Base-by-base conservation (phyloP, 2,329 filamentous ascomycete genomes). In the Talaromyces sp. region DNA sequence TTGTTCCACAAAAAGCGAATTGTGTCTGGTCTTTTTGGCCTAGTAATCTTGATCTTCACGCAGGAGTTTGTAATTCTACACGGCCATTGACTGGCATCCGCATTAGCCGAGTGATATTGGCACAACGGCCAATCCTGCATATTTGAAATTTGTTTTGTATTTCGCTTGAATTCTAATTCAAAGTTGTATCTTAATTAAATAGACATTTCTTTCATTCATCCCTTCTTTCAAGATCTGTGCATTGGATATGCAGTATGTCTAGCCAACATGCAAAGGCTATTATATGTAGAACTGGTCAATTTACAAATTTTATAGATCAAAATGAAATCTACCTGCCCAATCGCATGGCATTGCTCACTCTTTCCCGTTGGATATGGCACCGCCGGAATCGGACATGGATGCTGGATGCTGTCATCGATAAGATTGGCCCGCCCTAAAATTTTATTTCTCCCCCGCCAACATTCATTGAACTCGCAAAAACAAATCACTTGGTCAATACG, bases 1-100 rank as follows among this genome's bases (percentile, higher is more conserved):
- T 69, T 74, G 61, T 63, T 60, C 53, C 11, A 62, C 55, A 19
- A 32, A 57, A 25, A 55, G 36, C 25, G 22, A 57, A 30, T 53
- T 13, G 28, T 30, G 28, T 53, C 49, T 53, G 49, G 49, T 53
- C 44, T 32, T 30, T 28, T 28, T 27, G 27, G 28, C 28, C 49
- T 30, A 28, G 49, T 47, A 47, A 58, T 58, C 56, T 36, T 44
- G 36, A 53, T 30, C 25, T 53, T 19, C 11, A 28, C 27, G 17
- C 49, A 22, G 25, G 28, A 53, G 49, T 53, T 28, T 53, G 49
- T 30, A 53, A 53, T 53, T 53, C 49, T 28, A 53, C 49, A 30
- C 8, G 27, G 28, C n/a, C 25, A 17, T 30, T 30, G 49, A 53
- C 22, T 25, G 22, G 22, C 44, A 47, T 22, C 22, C 19, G 19